A percentile compares a stretch with the other conserved stretches of the same genome.
phyloP scores from a whole-genome alignment of 2,329 filamentous ascomycete species.

The Chaetomiaceae sp. region DNA sequence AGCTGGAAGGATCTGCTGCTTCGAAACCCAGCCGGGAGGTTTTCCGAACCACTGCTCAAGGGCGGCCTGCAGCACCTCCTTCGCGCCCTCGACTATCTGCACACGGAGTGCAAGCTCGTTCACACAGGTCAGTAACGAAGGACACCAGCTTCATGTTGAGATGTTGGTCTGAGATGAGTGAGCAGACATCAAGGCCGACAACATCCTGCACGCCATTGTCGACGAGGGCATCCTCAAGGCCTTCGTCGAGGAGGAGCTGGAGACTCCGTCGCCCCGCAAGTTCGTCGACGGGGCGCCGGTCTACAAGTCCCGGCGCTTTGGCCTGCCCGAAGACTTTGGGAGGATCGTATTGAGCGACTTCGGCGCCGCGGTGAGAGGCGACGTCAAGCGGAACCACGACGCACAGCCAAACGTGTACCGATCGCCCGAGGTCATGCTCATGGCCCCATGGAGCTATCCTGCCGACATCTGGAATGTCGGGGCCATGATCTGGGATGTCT shows the following conservation, averaged over 20 bases:
- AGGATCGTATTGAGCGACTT: constrained; percentile 34
- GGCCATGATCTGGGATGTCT: constrained; percentile 36
- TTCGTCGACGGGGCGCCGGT: constrained; percentile 30
- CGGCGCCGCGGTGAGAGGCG: constrained; percentile 32
- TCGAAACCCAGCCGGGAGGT: constrained; percentile 35
- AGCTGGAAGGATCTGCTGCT: constrained; percentile 37
- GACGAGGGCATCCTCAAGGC: constrained; percentile 34
- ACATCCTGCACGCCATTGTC: constrained; percentile 32
- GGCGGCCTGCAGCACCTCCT: constrained; percentile 32
- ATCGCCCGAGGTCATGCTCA: constrained; percentile 36
- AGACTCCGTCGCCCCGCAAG: constrained; percentile 36
- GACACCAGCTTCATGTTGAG: not conserved
- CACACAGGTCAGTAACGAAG: constrained; percentile 36
- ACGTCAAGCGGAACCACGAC: constrained; percentile 28
- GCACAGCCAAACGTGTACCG: constrained; percentile 11
- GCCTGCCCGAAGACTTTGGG: constrained; percentile 31
- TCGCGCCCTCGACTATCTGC: constrained; percentile 39
- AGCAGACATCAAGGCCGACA: constrained; percentile 40
- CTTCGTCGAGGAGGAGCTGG: constrained; percentile 34
- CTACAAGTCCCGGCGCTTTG: constrained; percentile 35
- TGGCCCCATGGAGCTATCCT: constrained; percentile 32
- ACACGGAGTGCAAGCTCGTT: constrained; percentile 40
- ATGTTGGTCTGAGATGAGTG: not conserved
- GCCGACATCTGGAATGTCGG: constrained; percentile 38
- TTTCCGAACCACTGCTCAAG: constrained; percentile 37